A percentile compares a stretch with the other conserved stretches of the same genome.
These are phyloP conservation scores for Boletus vinaceobasis DNA, from an alignment of 768 basidiomycete species.

Conservation along the genomic window DNA sequence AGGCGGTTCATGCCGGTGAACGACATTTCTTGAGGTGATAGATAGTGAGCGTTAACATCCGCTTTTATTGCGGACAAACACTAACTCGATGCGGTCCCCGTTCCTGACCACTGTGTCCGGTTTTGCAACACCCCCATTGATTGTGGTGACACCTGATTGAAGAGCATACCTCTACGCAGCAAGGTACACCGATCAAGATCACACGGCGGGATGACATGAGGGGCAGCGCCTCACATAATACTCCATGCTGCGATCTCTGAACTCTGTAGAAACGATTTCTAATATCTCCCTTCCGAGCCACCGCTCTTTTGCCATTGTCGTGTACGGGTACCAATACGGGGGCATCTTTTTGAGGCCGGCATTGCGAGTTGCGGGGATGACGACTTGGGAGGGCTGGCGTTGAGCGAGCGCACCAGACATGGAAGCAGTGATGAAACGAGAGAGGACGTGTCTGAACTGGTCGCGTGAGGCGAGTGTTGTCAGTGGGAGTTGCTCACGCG, in stretches of 20 bases:
- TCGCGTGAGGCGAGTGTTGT: constrained; percentile 49
- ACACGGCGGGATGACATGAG: not conserved
- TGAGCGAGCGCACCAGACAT: constrained; percentile 37
- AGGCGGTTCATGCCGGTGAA: constrained; percentile 96
- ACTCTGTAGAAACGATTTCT: constrained; percentile 92
- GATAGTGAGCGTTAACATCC: not conserved
- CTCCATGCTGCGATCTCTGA: constrained; percentile 89
- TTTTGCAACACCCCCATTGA: constrained; percentile 85
- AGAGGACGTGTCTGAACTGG: constrained; percentile 56
- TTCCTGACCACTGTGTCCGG: constrained; percentile 77
- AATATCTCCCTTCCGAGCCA: constrained; percentile 87
- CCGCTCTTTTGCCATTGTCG: constrained; percentile 87
- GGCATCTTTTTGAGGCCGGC: constrained; percentile 71
- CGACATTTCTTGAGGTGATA: constrained; percentile 64
- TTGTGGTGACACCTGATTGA: constrained; percentile 91
- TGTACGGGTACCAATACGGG: constrained; percentile 93
- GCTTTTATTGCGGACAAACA: constrained; percentile 13
- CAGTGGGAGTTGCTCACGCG: constrained; percentile 34
- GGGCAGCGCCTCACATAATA: constrained; percentile 71
- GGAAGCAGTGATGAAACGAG: constrained; percentile 48
- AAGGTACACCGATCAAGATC: not conserved
- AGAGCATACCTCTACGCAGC: constrained; percentile 60
- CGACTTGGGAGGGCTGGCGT: constrained; percentile 27
- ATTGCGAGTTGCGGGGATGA: constrained; percentile 9
- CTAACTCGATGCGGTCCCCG: constrained; percentile 89